phyloP scores from a whole-genome alignment of 805 yeast species.

The Myxozyma udenii region DNA sequence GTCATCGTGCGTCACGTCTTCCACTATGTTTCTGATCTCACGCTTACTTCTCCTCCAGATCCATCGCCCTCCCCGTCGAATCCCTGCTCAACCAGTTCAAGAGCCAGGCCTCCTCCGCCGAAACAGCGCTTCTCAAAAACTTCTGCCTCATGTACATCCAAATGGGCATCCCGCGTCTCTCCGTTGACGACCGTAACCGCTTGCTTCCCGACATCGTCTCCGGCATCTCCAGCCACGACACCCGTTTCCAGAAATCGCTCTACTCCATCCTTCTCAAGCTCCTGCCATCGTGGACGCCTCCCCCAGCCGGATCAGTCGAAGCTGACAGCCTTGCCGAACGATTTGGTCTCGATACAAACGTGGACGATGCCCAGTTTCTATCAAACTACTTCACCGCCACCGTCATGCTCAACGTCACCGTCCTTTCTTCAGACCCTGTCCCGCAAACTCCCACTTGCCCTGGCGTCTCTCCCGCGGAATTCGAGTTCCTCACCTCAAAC shows the following conservation, averaged over 20 bases:
- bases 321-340: constrained; percentile 40
- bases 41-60: constrained; percentile 14
- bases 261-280: constrained; percentile 60
- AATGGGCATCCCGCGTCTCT: constrained; percentile 60
- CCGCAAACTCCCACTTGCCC: constrained; percentile 45
- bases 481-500: constrained; percentile 60
- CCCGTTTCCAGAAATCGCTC: constrained; percentile 51
- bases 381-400: constrained; percentile 52
- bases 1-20: constrained; percentile 37
- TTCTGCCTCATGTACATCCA: constrained; percentile 55
- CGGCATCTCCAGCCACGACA: constrained; percentile 45
- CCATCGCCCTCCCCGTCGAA: constrained; percentile 59
- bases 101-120: constrained; percentile 44
- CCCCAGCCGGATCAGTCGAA: constrained; percentile 48
- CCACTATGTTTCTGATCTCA: neutral
- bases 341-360: constrained; percentile 40
- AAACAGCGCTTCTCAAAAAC: constrained; percentile 15
- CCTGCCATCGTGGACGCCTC: constrained; percentile 49
- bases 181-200: constrained; percentile 37
- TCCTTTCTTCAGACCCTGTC: constrained; percentile 3
- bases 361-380: constrained; percentile 48
- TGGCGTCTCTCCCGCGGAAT: constrained; percentile 59
- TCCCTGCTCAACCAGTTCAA: constrained; percentile 64
- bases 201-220: constrained; percentile 50
- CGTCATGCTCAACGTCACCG: constrained; percentile 53